Evolutionary conservation across 345 rosid species (phyloP), one percentile per base, ranked within the genome.

Genomic region (Turnera subulata): DNA sequence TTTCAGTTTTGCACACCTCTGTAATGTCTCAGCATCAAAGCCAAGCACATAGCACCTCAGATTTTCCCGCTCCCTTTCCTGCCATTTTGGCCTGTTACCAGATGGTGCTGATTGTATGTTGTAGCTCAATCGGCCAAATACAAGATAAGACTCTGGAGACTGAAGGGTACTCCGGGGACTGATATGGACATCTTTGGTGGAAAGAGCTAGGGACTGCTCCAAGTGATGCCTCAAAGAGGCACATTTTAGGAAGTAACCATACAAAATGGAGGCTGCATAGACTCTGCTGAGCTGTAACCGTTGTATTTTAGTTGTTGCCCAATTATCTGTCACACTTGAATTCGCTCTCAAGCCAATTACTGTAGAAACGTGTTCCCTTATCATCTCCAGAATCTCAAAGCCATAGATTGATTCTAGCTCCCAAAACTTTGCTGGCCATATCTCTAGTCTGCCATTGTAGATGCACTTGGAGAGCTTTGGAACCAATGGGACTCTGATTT

Each of bases 401-500:
- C 73, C 63, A 54, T 89, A 78, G 44, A 93, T 82, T 5, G 99
- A 93, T 66, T 93, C 97, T 12, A 93, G 64, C 63, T 87, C 96
- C 94, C 96, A 93, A 79, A 85, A 88, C 76, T 85, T 93, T 4
- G 94, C 42, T 24, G 94, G 99, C 82, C 80, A 81, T 61, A 89
- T 89, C 80, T 87, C 97, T 19, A 93, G 88, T 58, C 99, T 82
- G 19, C 82, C 75, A 56, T 89, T 93, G 59, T 83, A 86, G 35
- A 81, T 78, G 75, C 99, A 89, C 40, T 78, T 78, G 9, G 91
- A 82, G 55, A 93, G 94, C 81, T 79, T 89, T 8, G 99, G 99
- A 61, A 87, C 84, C 60, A 93, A 67, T 22, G 82, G 94, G 35
- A 84, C 99, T 71, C 82, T 78, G 68, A 83, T 73, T 71, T 93